These are phyloP conservation scores for Scenedesmus sp. DNA, from an alignment of 163 green algal species.

Conservation along the genomic window DNA sequence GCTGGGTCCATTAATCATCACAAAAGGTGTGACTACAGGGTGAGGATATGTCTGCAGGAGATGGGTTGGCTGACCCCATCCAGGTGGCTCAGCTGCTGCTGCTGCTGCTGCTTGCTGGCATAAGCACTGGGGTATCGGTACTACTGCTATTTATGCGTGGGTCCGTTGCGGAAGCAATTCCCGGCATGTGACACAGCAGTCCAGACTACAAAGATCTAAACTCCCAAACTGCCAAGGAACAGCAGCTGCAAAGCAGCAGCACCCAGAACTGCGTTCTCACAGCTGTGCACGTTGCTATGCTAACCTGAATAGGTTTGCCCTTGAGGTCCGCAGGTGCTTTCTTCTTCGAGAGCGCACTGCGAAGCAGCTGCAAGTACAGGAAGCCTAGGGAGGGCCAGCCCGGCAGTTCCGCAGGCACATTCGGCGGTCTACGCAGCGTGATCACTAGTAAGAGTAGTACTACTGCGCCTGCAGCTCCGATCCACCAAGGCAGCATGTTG, in stretches of 20 bases:
- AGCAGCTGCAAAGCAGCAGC: neutral
- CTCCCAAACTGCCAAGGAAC: neutral
- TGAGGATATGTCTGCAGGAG: too few species aligned
- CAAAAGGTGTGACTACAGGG: too few species aligned
- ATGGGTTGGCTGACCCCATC: too few species aligned
- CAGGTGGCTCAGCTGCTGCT: neutral
- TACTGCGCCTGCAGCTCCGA: neutral
- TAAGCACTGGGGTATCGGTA: neutral
- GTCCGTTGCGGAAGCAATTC: neutral
- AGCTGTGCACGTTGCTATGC: neutral
- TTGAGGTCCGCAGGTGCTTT: neutral
- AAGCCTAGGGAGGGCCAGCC: slow-evolving; percentile 36
- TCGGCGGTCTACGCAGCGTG: neutral
- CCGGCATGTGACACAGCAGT: neutral
- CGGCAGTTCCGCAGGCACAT: slow-evolving; percentile 16
- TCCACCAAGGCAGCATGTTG: neutral
- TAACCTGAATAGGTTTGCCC: slow-evolving; percentile 43
- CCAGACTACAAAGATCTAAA: neutral
- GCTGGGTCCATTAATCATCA: too few species aligned
- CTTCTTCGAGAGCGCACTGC: slow-evolving; percentile 7
- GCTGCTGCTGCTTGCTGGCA: neutral
- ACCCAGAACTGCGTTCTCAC: neutral
- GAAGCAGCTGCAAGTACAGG: slow-evolving; percentile 46
- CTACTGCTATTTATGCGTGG: neutral
- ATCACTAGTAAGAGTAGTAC: neutral